Percentiles rank a stretch among this genome's conserved stretches.
These are phyloP conservation scores for Podospora sp. DNA, from an alignment of 495 filamentous ascomycete species.

Conservation along the genomic window DNA sequence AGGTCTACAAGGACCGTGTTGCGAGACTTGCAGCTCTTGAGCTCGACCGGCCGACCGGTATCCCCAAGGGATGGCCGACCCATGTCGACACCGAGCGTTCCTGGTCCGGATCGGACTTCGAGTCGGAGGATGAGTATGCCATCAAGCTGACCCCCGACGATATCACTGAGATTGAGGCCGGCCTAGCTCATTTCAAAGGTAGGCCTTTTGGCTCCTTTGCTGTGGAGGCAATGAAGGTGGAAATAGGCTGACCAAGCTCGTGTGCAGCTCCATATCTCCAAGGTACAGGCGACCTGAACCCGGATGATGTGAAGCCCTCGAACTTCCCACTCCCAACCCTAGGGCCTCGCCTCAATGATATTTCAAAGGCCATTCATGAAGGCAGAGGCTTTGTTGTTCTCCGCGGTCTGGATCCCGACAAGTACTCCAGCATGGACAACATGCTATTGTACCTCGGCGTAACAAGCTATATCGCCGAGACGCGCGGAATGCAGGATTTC, in stretches of 20 bases:
- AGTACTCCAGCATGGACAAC: conserved; percentile 50
- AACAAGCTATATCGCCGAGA: conserved; percentile 52
- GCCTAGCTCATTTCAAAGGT: conserved; percentile 33
- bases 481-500: conserved; percentile 51
- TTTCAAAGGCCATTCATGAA: conserved; percentile 39
- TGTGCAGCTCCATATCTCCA: not conserved
- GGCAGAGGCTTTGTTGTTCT: conserved; percentile 54
- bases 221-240: not conserved
- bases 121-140: conserved; percentile 32
- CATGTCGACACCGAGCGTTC: conserved; percentile 27
- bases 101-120: conserved; percentile 35
- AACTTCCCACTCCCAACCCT: conserved; percentile 47
- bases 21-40: conserved; percentile 26
- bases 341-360: conserved; percentile 33
- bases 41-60: conserved; percentile 31
- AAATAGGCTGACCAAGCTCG: not conserved
- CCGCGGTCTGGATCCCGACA: conserved; percentile 47
- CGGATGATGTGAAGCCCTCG: conserved; percentile 35
- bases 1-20: conserved; percentile 34
- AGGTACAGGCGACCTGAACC: not conserved
- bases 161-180: conserved; percentile 32
- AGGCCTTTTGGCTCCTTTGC: conserved; percentile 9
- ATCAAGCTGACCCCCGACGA: conserved; percentile 28
- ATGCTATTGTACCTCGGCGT: conserved; percentile 53
- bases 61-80: conserved; percentile 33